Conservation (phyloP, 2,329 filamentous ascomycete genomes). For the Apiospora rasikravindrae region DNA sequence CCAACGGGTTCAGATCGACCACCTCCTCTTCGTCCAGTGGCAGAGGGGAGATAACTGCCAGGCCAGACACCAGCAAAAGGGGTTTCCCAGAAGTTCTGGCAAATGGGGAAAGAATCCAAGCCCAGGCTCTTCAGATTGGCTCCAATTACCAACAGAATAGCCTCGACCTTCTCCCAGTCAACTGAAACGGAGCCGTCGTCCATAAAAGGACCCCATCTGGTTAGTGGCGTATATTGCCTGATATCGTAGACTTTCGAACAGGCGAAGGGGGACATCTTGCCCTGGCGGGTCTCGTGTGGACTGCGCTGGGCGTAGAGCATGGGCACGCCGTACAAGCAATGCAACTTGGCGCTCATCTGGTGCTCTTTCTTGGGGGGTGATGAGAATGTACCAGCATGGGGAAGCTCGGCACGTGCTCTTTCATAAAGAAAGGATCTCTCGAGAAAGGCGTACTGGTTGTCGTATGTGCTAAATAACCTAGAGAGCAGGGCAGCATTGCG, state of each 20-base stretch:
- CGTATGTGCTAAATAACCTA: conserved; percentile 49
- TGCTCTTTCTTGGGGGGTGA: conserved; percentile 49
- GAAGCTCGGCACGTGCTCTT: conserved; percentile 51
- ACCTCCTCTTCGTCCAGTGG: conserved; percentile 40
- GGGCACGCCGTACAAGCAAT: conserved; percentile 71
- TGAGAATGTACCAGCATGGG: conserved; percentile 23
- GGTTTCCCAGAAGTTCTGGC: conserved; percentile 57
- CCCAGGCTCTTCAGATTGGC: conserved; percentile 63
- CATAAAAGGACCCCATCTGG: conserved; percentile 74
- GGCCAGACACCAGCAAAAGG: conserved; percentile 63
- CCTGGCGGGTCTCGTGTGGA: conserved; percentile 41
- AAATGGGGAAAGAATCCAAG: conserved; percentile 49
- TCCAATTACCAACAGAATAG: conserved; percentile 71
- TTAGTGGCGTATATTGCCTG: conserved; percentile 65
- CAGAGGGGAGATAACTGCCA: conserved; percentile 51
- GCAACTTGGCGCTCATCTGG: conserved; percentile 73
- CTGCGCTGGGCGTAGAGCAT: conserved; percentile 43
- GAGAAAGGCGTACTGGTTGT: conserved; percentile 65
- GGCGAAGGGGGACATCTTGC: conserved; percentile 56
- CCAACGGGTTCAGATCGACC: conserved; percentile 39
- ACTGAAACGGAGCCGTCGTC: conserved; percentile 65
- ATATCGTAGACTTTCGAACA: conserved; percentile 76
- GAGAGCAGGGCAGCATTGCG: conserved; percentile 52
- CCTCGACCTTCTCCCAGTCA: conserved; percentile 83
- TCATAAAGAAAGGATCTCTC: conserved; percentile 68